Evolutionary conservation across 768 basidiomycete species (phyloP).

Genomic region (Mrakia hoshinonis): DNA sequence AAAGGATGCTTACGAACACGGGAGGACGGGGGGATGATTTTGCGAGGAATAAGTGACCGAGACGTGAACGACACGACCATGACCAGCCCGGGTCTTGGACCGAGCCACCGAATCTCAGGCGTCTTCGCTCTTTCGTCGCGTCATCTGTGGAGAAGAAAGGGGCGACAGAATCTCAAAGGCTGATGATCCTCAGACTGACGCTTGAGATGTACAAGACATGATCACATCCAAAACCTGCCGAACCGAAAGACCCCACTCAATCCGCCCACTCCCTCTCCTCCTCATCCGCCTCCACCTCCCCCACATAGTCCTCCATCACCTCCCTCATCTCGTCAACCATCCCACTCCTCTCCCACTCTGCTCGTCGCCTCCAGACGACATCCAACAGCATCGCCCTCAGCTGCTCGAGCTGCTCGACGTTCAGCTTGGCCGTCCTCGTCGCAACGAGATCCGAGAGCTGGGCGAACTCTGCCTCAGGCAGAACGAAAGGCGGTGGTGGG

Average conservation of each 20-base stretch:
- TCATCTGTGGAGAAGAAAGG: no score
- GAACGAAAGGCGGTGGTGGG: slow-evolving; percentile 57
- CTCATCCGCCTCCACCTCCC: slow-evolving; percentile 43
- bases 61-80: no score
- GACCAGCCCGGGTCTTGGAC: no score
- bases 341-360: slow-evolving; percentile 71
- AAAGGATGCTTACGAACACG: no score
- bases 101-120: no score
- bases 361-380: slow-evolving; percentile 69
- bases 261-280: slow-evolving; percentile 11
- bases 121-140: no score
- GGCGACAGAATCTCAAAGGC: no score
- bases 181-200: no score
- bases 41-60: no score
- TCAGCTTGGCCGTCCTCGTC: slow-evolving; percentile 53
- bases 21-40: no score
- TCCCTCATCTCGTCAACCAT: slow-evolving; percentile 42
- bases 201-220: no score
- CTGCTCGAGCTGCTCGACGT: slow-evolving; percentile 86
- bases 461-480: slow-evolving; percentile 50
- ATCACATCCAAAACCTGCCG: no score
- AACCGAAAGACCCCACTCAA: neutral
- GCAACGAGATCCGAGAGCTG: slow-evolving; percentile 49
- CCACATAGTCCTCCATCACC: slow-evolving; percentile 49
- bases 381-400: slow-evolving; percentile 74